Base-by-base conservation (phyloP, 106 monocot species). In the Hemerocallis citrina region DNA sequence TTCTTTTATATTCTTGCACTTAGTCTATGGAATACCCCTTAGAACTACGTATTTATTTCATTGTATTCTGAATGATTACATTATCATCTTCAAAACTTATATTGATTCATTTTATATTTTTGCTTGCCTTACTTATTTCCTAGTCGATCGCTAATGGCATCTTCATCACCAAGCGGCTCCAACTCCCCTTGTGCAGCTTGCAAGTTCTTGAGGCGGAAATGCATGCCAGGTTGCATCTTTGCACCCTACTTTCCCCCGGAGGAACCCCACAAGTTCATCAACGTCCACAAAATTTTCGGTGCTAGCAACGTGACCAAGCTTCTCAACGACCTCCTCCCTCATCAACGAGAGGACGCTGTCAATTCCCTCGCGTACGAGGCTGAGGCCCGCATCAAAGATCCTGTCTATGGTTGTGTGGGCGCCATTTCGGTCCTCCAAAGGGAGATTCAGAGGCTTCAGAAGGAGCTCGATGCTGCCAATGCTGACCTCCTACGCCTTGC, bases 321-420 rank as follows among this genome's bases (percentile, higher is more conserved):
- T 36, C 80, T 85, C 29, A 76, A 74, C 34, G 85, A 85, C 17
- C 67, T 85, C 31, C 67, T 55, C 46, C 85, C 85, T 7, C 66
- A 74, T 52, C 85, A 85, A 62, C 64, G 85, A 3, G 80, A 85
- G 62, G 85, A 85, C 49, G 80, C 85, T 6, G 85, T 80, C 29
- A 85, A 77, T 48, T 85, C 85, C 2, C 80, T 85, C 10, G 85
- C 85, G 14, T 85, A 76, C 55, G 85, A 85, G 62, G 85, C 85
- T 3, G 85, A 80, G 62, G 72, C 76, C 3, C 66, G 85, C 2
- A 63, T 85, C 3, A 73, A 74, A 23, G 85, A 80, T 57, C 85
- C 85, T 0, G 73, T 85, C 37, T 85, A 85, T 27, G 85, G 85
- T 46, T 85, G 85, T 34, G 85, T 80, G 22, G 85, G 85, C 0